Evolutionary conservation across 2,329 filamentous ascomycete genomes (phyloP).

Genomic region (Cladosporium sp.): DNA sequence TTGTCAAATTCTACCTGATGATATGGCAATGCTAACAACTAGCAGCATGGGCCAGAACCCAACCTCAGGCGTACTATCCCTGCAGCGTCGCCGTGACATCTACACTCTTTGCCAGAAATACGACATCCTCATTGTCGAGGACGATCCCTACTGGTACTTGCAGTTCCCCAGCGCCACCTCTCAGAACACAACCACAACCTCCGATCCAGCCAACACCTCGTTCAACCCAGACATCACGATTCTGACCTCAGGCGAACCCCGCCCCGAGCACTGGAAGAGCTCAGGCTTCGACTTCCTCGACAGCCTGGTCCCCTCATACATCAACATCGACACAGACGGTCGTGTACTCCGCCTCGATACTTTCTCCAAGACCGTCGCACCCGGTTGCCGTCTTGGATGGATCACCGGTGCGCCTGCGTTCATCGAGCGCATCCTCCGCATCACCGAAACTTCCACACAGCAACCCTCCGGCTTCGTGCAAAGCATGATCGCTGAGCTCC

Average conservation of each 20-base stretch:
- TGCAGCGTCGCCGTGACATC: slow-evolving; percentile 72
- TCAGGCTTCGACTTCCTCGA: slow-evolving; percentile 78
- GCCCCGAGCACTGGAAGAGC: slow-evolving; percentile 50
- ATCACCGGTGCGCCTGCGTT: slow-evolving; percentile 80
- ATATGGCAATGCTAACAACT: slow-evolving; percentile 19
- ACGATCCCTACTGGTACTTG: slow-evolving; percentile 95
- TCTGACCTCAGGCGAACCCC: slow-evolving; percentile 51
- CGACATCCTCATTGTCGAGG: slow-evolving; percentile 88
- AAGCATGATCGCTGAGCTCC: slow-evolving; percentile 71
- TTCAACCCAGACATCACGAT: slow-evolving; percentile 33
- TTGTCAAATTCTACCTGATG: background rate
- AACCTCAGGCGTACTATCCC: slow-evolving; percentile 71
- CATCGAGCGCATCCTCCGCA: slow-evolving; percentile 70
- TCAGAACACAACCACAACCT: slow-evolving; percentile 34
- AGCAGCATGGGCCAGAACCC: slow-evolving; percentile 84
- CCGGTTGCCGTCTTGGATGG: slow-evolving; percentile 88
- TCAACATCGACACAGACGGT: slow-evolving; percentile 79
- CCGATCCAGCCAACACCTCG: slow-evolving; percentile 30
- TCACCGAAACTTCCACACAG: slow-evolving; percentile 76
- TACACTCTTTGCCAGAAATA: slow-evolving; percentile 80
- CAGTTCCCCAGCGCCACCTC: slow-evolving; percentile 74
- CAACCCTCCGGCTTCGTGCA: slow-evolving; percentile 91
- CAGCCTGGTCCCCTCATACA: slow-evolving; percentile 77
- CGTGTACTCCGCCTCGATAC: slow-evolving; percentile 88
- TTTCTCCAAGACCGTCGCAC: slow-evolving; percentile 90